Base-by-base conservation (phyloP, 176 grass and related monocot species). In the Dactylis glomerata region DNA sequence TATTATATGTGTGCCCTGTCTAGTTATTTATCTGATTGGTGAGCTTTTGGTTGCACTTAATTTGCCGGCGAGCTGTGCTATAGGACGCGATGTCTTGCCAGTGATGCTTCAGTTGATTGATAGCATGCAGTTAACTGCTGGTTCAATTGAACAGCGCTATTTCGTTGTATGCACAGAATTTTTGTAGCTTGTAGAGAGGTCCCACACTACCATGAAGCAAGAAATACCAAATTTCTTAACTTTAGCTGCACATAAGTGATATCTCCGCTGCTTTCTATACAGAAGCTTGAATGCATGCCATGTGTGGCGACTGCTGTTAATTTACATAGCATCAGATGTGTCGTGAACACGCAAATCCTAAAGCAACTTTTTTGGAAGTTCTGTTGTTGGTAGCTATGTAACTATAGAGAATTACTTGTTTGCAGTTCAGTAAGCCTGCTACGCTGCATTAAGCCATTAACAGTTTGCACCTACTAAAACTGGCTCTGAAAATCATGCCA, bases 391-490 rank as follows among this genome's bases (percentile, higher is more conserved):
- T 76, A 81, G 26, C 14, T 40, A 77, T 61, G 81, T 79, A 49
- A 70, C 32, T 54, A 11, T 12, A 77, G 37, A 23, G 1, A 40
- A 65, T 67, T 67, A 36, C 54, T 42, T 55, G 26, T 78, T 63
- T 77, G 19, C 61, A 1, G 13, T 86, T 70, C 49, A 83, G 57
- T 79, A 79, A 55, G 79, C 70, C 36, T 83, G 80, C 34, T 64
- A 71, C 56, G 52, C 42, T 46, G 27, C 56, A 63, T 28, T 52
- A 27, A 55, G 36, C 22, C 56, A 63, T 28, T 52, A 27, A 55
- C 68, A 64, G 14, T 71, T 42, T 79, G 52, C 45, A 56, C 77
- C 37, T 72, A 72, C 38, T 70, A 59, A 76, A 83, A 76, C 28
- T 44, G 75, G 34, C 65, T 26, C 75, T 84, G 68, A 69, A 58